Conservation (phyloP, 225 moss, liverwort and hornwort genomes). For the Ulota crispa region DNA sequence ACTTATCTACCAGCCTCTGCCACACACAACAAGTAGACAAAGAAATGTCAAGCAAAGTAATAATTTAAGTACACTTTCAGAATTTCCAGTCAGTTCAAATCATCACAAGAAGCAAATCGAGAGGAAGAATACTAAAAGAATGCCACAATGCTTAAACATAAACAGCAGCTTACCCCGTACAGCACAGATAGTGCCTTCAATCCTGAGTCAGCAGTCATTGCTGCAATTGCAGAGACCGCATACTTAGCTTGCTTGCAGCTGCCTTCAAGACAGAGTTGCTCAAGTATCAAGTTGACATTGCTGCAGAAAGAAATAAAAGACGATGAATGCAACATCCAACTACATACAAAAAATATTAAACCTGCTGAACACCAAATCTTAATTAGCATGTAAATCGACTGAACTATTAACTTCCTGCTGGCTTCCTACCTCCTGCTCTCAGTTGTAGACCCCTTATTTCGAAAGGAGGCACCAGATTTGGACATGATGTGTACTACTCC, state of each 20-base stretch:
- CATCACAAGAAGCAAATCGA: neutral
- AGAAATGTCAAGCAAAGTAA: neutral
- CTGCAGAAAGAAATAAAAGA: constrained; percentile 43
- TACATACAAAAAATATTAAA: neutral
- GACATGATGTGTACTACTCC: constrained; percentile 93
- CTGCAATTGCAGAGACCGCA: constrained; percentile 85
- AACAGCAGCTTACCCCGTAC: constrained; percentile 61
- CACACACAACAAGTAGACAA: constrained; percentile 12
- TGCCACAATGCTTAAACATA: neutral
- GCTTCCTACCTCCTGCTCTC: constrained; percentile 62
- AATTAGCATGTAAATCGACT: neutral
- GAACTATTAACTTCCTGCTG: neutral
- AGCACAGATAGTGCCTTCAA: constrained; percentile 84
- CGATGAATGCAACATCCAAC: neutral
- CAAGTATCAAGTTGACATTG: constrained; percentile 74
- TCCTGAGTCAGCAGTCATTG: constrained; percentile 83
- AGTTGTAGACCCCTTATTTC: constrained; percentile 64
- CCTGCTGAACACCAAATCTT: neutral
- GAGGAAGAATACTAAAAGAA: neutral
- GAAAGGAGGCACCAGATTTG: constrained; percentile 88
- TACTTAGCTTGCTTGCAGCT: constrained; percentile 92
- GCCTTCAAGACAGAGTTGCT: constrained; percentile 84
- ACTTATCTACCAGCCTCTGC: constrained; percentile 84
- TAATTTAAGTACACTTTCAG: neutral
- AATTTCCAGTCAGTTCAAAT: neutral